Evolutionary conservation across 1,284 basidiomycete species (phyloP), one percentile per base, ranked within the genome.

Genomic region (Sporisorium exsertum): DNA sequence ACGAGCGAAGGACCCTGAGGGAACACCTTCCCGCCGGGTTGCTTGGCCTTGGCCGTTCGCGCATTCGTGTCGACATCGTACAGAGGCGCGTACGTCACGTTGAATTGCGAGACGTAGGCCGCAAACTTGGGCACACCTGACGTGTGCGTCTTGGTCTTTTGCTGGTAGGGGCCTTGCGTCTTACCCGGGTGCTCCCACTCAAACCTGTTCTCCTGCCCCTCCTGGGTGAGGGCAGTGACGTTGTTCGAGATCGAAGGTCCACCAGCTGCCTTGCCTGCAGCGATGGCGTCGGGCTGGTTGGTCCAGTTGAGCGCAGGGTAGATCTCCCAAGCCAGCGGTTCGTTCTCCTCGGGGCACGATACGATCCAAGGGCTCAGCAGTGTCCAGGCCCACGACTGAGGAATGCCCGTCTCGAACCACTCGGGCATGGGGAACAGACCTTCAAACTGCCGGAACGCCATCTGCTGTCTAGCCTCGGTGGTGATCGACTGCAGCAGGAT

Each of bases 331-430:
- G 62, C 64, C 12, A 81, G 40, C 12, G 78, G 80, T 54, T 50
- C 13, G 54, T 81, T 81, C 51, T 73, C 62, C 20, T 49, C 18
- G 1, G 80, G 80, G 43, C 80, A 81, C 5, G 53, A 62, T 2
- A 58, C 67, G 47, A 81, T 80, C 58, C 64, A 81, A 15, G 58
- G 64, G 15, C 63, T 62, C 40, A 81, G 69, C 54, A 81, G 52
- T n/a, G 78, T 79, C 80, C 80, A 81, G n/a, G 75, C 66, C 71
- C 69, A 79, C n/a, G 71, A 57, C 57, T 81, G 79, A 1, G 74
- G 74, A 16, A 80, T 60, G 32, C 78, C 80, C 13, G 80, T 80
- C 64, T 77, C 78, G 57, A 81, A 81, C 76, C 78, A 80, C 37
- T 69, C 70, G 9, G 71, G 60, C 56, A 78, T 64, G 1, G 78